Percentiles rank a stretch among this genome's conserved stretches.
phyloP scores from a whole-genome alignment of 768 basidiomycete genomes.

The Leucosporidium scottii region DNA sequence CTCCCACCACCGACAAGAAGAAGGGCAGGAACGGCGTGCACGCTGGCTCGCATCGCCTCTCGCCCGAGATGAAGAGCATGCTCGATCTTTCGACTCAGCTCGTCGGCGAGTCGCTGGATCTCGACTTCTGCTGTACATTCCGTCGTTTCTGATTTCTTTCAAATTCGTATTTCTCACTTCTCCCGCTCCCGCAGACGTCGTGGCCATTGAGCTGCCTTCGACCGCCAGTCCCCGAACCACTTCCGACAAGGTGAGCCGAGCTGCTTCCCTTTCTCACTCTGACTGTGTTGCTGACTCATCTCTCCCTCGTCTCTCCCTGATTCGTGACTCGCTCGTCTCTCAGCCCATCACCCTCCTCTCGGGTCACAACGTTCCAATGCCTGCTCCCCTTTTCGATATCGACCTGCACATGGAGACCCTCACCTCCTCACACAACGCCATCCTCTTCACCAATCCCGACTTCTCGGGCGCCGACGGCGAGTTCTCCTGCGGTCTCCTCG shows the following conservation, averaged over 20 bases:
- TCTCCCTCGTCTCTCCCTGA: no score
- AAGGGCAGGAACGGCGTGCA: background rate
- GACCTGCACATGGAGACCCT: constrained; percentile 13
- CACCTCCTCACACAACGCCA: background rate
- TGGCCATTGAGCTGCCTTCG: constrained; percentile 15
- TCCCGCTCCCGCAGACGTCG: background rate
- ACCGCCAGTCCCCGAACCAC: no score
- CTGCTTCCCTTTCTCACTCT: background rate
- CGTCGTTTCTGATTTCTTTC: background rate
- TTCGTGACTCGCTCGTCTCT: no score
- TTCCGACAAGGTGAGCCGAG: background rate
- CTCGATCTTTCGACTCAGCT: constrained; percentile 31
- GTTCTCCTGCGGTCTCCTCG: constrained; percentile 18
- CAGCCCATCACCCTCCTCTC: constrained; percentile 8
- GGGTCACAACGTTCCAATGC: constrained; percentile 16
- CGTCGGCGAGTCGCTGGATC: constrained; percentile 24
- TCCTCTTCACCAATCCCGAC: constrained; percentile 13
- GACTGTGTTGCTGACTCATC: background rate
- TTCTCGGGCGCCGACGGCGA: constrained; percentile 3
- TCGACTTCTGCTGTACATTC: constrained; percentile 14
- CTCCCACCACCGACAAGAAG: constrained; percentile 7
- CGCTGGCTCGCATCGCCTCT: background rate
- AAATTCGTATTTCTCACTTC: background rate
- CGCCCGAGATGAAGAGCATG: constrained; percentile 6
- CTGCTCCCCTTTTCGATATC: constrained; percentile 15